Evolutionary conservation across 805 yeast genomes (phyloP).

Genomic region (Candida maesae): DNA sequence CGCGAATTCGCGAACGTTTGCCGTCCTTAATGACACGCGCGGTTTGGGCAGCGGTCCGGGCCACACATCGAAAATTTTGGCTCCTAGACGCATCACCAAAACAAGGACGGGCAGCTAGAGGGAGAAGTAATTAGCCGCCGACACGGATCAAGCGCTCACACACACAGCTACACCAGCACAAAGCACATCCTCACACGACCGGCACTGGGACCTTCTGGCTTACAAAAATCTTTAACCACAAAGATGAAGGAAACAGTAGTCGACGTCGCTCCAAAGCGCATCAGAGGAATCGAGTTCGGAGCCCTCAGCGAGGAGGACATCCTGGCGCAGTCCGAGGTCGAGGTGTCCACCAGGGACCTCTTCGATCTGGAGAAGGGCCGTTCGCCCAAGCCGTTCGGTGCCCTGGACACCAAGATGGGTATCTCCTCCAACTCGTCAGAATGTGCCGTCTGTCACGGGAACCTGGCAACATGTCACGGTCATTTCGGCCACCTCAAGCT

Average conservation of each 20-base stretch:
- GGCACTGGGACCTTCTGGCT: slow-evolving; percentile 25
- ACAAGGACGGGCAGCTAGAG: no score
- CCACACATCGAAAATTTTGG: slow-evolving; percentile 5
- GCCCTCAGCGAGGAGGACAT: slow-evolving; percentile 92
- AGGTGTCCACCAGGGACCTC: slow-evolving; percentile 84
- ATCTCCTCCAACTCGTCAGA: slow-evolving; percentile 81
- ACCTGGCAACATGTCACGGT: slow-evolving; percentile 93
- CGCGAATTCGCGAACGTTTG: not conserved
- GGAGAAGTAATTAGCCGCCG: not conserved
- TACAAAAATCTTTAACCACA: slow-evolving; percentile 19
- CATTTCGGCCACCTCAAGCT: slow-evolving; percentile 94
- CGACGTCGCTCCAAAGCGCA: slow-evolving; percentile 85
- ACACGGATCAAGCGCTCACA: no score
- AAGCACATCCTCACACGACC: not conserved
- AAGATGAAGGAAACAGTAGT: slow-evolving; percentile 39
- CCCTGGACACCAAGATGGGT: slow-evolving; percentile 92
- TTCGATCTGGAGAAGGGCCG: slow-evolving; percentile 90
- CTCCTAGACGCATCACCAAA: slow-evolving; percentile 3
- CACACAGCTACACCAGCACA: no score
- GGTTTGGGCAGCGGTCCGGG: not conserved
- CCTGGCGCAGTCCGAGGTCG: slow-evolving; percentile 91
- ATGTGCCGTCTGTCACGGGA: slow-evolving; percentile 90
- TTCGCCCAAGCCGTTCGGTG: slow-evolving; percentile 78
- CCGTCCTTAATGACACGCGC: slow-evolving; percentile 1
- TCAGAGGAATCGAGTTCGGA: slow-evolving; percentile 86